Evolutionary conservation across 2,329 filamentous ascomycete species (phyloP).

Genomic region (Aquanectria penicillioides): DNA sequence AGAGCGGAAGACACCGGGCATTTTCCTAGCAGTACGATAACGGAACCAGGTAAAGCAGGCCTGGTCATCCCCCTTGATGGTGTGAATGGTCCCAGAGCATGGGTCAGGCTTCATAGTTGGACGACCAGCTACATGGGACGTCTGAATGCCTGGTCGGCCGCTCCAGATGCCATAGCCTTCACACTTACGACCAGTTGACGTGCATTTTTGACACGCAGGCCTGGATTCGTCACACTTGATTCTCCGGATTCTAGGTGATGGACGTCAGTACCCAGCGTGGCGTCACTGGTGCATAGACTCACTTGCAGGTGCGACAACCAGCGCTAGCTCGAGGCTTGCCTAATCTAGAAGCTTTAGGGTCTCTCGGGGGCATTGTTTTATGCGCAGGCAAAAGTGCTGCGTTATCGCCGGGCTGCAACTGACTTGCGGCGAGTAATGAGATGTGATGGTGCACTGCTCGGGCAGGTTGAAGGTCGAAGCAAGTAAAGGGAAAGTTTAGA

Average conservation of each 20-base stretch:
- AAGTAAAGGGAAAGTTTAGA: too few relatives aligned
- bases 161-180: slow-evolving; percentile 9
- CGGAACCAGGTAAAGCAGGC: not conserved
- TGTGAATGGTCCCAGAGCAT: not conserved
- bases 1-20: not conserved
- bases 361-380: too few relatives aligned
- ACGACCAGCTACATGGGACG: not conserved
- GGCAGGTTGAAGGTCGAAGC: too few relatives aligned
- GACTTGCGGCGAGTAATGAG: too few relatives aligned
- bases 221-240: slow-evolving; percentile 10
- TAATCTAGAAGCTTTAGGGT: too few relatives aligned
- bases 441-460: too few relatives aligned
- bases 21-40: not conserved
- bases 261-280: not conserved
- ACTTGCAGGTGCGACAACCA: slow-evolving; percentile 12
- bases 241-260: not conserved
- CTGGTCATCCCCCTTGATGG: not conserved
- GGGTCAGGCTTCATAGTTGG: not conserved
- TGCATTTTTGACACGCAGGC: not conserved
- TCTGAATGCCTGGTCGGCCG: not conserved
- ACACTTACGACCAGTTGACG: not conserved
- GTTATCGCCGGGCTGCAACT: too few relatives aligned
- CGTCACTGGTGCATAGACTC: not conserved
- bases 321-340: not conserved
- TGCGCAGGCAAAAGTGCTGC: too few relatives aligned